Base-by-base conservation (phyloP, 305 asterid species). In the Andrographis paniculata region DNA sequence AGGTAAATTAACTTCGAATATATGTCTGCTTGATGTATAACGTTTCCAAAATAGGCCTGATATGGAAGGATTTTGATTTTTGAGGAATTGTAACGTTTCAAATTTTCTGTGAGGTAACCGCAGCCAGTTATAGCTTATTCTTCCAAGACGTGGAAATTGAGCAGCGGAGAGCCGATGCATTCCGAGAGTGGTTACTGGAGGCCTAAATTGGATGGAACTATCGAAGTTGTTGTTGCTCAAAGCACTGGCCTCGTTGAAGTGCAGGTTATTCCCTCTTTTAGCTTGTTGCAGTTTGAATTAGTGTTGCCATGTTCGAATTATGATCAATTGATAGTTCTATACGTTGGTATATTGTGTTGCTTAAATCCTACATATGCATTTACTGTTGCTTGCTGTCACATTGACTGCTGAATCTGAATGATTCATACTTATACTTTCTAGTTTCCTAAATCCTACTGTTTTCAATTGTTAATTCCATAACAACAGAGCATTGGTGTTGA, bases 161-260 rank as follows among this genome's bases (percentile, higher is more conserved):
- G 58, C 44, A 65, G 74, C 31, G 82, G 78, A 17, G 79, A 78
- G 47, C 75, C 82, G 4, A 78, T 82, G 94, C 94, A 82, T 67
- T 52, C 81, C 0, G 94, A 82, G 71, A 79, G 76, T 22, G 94
- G 94, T 15, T 82, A 55, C 30, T 79, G 85, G 82, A 60, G 82
- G 33, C 82, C 83, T 6, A 79, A 82, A 54, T 62, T 51, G 17
- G 89, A 78, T 15, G 94, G 89, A 0, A 58, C 78, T 14, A 67
- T 82, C 39, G 86, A 79, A 62, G 79, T 76, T 39, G 84, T 79
- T 30, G 66, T 82, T 40, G 86, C 94, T 19, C 94, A 82, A 68
- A 82, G 94, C 75, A 82, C 86, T 19, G 94, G 81, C 31, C 70
- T 82, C 1, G 89, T 64, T 51, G 89, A 82, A 70, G 86, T 82